Conservation (phyloP, 2,329 filamentous ascomycete genomes). For the Aspergillus sergii region DNA sequence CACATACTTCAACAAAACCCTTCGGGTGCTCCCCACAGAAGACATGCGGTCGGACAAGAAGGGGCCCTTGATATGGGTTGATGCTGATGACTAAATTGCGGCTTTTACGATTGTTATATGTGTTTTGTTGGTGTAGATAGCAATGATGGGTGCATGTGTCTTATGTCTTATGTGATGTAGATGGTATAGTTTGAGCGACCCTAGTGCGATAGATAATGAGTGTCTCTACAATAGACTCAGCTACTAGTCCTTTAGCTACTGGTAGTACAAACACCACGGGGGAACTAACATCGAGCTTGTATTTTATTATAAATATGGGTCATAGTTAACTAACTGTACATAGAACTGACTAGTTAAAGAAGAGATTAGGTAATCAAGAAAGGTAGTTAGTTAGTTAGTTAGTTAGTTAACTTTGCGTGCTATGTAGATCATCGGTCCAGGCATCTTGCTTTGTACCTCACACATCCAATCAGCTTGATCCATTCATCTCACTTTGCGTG, state of each 20-base stretch:
- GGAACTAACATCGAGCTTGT: too few relatives aligned
- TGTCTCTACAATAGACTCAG: not conserved
- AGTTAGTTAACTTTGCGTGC: too few relatives aligned
- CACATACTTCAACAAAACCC: constrained; percentile 88
- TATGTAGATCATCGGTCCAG: too few relatives aligned
- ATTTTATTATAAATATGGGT: too few relatives aligned
- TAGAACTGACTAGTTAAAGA: too few relatives aligned
- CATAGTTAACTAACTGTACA: too few relatives aligned
- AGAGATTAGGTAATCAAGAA: too few relatives aligned
- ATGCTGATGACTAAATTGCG: constrained; percentile 37
- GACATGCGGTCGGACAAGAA: constrained; percentile 63
- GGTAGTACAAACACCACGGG: too few relatives aligned
- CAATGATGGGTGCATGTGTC: not conserved
- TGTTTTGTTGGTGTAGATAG: not conserved
- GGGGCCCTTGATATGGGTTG: constrained; percentile 49
- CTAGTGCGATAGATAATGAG: not conserved
- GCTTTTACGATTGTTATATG: not conserved
- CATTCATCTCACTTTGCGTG: too few relatives aligned
- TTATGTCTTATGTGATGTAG: not conserved
- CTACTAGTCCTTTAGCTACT: not conserved
- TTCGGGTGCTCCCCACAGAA: constrained; percentile 78
- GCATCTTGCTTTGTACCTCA: too few relatives aligned
- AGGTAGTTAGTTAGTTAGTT: too few relatives aligned
- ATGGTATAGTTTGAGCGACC: not conserved
- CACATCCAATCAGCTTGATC: too few relatives aligned